Conservation (phyloP, 2,329 filamentous ascomycete species). For the Akanthomyces dipterigenus region DNA sequence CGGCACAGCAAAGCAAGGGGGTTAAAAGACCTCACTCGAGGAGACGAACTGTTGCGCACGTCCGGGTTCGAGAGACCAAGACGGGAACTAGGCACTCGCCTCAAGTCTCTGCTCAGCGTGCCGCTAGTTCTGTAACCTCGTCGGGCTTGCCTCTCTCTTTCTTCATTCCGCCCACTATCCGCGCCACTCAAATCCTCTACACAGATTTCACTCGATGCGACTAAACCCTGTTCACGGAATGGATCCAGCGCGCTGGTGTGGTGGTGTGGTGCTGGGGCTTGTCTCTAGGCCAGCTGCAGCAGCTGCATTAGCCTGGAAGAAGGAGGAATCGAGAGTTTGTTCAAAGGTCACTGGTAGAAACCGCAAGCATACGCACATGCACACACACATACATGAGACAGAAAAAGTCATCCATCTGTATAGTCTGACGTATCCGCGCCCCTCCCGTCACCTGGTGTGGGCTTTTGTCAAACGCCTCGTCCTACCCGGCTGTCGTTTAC, state of each 20-base stretch:
- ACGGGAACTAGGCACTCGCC: not conserved
- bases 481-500: not conserved
- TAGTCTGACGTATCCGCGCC: constrained; percentile 6
- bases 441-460: not conserved
- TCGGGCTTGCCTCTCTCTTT: not conserved
- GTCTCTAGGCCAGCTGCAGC: constrained; percentile 1
- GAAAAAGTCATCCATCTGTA: not conserved
- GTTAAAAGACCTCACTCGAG: not conserved
- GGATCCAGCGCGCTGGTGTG: constrained; percentile 4
- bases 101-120: not conserved
- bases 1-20: not conserved
- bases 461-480: too few species aligned
- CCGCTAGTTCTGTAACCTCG: not conserved
- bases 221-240: constrained; percentile 10
- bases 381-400: not conserved
- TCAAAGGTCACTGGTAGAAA: not conserved
- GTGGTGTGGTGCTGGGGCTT: not conserved
- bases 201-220: constrained; percentile 6
- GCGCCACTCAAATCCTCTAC: constrained; percentile 1
- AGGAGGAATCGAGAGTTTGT: not conserved
- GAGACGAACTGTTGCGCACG: not conserved
- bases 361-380: not conserved
- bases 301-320: not conserved
- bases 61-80: not conserved
- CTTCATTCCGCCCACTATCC: not conserved